Conservation (phyloP, 2,329 filamentous ascomycete genomes). For the Pseudogymnoascus sp. region DNA sequence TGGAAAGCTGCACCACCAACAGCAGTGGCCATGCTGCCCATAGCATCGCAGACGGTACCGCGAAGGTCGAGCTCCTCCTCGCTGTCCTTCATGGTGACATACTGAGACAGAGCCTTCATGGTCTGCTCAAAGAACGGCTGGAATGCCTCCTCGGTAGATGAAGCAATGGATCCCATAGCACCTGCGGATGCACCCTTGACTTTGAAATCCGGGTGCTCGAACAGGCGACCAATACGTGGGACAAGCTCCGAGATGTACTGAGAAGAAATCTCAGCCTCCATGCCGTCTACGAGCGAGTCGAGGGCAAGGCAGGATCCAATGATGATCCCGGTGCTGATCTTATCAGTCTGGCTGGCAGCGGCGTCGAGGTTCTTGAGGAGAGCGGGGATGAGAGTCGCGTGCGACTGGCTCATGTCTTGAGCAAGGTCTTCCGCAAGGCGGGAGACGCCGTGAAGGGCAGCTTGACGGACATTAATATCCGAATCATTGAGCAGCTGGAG, state of each 20-base stretch:
- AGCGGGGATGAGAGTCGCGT: constrained; percentile 74
- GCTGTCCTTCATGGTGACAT: constrained; percentile 76
- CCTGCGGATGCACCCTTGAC: constrained; percentile 85
- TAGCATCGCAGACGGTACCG: constrained; percentile 81
- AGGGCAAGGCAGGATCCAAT: constrained; percentile 84
- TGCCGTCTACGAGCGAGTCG: constrained; percentile 80
- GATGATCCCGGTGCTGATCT: constrained; percentile 77
- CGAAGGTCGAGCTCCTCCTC: constrained; percentile 86
- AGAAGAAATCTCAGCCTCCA: constrained; percentile 73
- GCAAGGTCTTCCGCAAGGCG: constrained; percentile 88
- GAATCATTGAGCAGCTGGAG: constrained; percentile 75
- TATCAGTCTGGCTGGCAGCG: constrained; percentile 60
- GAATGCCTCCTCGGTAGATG: constrained; percentile 75
- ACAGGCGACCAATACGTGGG: constrained; percentile 73
- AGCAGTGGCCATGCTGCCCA: constrained; percentile 85
- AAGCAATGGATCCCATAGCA: constrained; percentile 84
- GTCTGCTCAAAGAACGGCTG: constrained; percentile 84
- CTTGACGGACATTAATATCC: constrained; percentile 77
- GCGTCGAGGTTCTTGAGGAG: constrained; percentile 84
- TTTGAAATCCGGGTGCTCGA: constrained; percentile 77
- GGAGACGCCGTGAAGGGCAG: constrained; percentile 79
- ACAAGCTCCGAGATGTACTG: constrained; percentile 78
- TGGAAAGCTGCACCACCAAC: constrained; percentile 83
- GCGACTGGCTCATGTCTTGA: constrained; percentile 80
- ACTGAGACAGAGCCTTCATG: constrained; percentile 81